A percentile compares a stretch with the other conserved stretches of the same genome.
These are phyloP conservation scores for Phytophthora ohioensis DNA, from an alignment of 352 stramenopile genomes.

Conservation along the genomic window DNA sequence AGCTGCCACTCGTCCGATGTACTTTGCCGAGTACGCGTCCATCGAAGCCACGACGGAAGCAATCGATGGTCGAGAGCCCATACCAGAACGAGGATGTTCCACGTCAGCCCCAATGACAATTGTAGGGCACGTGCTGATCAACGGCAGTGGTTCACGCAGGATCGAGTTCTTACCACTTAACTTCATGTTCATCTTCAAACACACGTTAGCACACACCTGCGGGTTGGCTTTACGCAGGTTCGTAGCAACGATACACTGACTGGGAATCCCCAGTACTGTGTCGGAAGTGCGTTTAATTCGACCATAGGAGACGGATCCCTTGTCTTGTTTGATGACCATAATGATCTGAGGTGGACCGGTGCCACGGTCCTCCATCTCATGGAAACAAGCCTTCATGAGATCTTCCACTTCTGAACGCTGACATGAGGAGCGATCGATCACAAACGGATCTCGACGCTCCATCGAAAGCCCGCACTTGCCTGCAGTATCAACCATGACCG, in stretches of 20 bases:
- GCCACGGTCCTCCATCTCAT: conserved; percentile 42
- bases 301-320: conserved; percentile 46
- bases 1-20: conserved; percentile 61
- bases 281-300: conserved; percentile 77
- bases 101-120: conserved; percentile 86
- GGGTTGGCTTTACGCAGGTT: conserved; percentile 48
- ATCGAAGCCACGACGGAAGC: conserved; percentile 81
- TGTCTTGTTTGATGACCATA: conserved; percentile 60
- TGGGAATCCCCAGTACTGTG: conserved; percentile 66
- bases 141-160: conserved; percentile 46
- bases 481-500: conserved; percentile 41
- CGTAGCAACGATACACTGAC: conserved; percentile 64
- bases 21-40: conserved; percentile 64
- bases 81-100: conserved; percentile 66
- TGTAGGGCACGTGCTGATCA: conserved; percentile 52
- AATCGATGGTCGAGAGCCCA: conserved; percentile 67
- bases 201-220: conserved; percentile 71
- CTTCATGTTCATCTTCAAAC: conserved; percentile 82
- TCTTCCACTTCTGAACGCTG: conserved; percentile 57
- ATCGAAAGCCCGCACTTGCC: conserved; percentile 48
- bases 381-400: conserved; percentile 61
- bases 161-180: conserved; percentile 71
- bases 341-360: conserved; percentile 52
- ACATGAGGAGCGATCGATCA: conserved; percentile 12
- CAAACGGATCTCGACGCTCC: conserved; percentile 36